Conservation (phyloP, 257 asterid species). For the Solanum habrochaites region DNA sequence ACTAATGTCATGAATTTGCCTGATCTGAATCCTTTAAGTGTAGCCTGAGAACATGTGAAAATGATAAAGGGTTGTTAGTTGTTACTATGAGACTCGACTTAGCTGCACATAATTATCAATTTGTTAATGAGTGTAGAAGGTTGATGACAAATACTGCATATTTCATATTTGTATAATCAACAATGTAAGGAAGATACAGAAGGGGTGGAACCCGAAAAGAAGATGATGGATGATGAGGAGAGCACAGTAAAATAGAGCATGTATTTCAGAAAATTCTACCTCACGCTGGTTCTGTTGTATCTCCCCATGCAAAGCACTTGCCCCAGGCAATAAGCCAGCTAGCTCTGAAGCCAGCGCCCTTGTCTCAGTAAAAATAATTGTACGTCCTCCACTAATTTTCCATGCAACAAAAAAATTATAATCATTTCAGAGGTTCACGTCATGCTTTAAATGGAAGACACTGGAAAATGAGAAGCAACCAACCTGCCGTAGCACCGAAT, state of each 20-base stretch:
- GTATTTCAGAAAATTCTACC: constrained; percentile 24
- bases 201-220: background rate
- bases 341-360: constrained; percentile 85
- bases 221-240: background rate
- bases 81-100: background rate
- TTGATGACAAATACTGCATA: background rate
- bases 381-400: constrained; percentile 75
- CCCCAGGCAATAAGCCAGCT: constrained; percentile 86
- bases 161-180: background rate
- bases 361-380: constrained; percentile 87
- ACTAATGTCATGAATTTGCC: constrained; percentile 80
- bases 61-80: background rate
- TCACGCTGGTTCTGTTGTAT: constrained; percentile 95
- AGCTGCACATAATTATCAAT: background rate
- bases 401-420: background rate
- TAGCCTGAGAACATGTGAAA: constrained; percentile 36
- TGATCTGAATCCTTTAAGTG: constrained; percentile 78
- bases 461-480: constrained; percentile 7
- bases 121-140: background rate
- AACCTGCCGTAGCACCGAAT: constrained; percentile 93
- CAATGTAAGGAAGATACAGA: background rate
- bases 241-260: background rate
- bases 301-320: constrained; percentile 97
- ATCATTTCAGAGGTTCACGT: background rate
- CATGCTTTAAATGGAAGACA: background rate